Evolutionary conservation across 768 basidiomycete genomes (phyloP).

Genomic region (Pholiota molesta): DNA sequence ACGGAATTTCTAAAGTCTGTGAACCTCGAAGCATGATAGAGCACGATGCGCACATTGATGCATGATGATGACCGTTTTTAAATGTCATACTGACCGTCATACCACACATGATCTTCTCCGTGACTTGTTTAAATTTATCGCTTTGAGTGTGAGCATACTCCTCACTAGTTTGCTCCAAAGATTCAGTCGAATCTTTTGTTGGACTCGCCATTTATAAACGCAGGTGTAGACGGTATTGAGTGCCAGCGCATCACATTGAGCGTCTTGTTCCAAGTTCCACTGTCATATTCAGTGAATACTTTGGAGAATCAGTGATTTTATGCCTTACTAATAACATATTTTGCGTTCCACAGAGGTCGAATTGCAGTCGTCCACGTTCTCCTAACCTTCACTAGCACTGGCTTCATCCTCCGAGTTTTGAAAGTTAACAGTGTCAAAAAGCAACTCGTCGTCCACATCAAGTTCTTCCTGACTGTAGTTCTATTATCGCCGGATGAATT

Average conservation of each 20-base stretch:
- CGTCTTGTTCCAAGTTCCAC: background rate
- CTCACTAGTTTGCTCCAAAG: background rate
- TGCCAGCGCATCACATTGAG: background rate
- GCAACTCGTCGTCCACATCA: slow-evolving; percentile 8
- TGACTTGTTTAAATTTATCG: background rate
- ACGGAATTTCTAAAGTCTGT: slow-evolving; percentile 2
- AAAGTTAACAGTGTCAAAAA: background rate
- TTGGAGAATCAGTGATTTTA: background rate
- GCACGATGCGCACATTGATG: background rate
- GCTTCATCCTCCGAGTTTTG: background rate
- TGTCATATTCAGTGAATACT: background rate
- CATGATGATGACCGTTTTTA: background rate
- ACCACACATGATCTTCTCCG: background rate
- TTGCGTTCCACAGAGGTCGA: too few relatives aligned
- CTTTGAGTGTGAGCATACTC: background rate
- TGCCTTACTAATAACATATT: too few relatives aligned
- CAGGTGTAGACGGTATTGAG: background rate
- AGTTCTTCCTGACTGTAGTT: slow-evolving; percentile 8
- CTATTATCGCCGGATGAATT: background rate
- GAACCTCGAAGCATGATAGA: background rate
- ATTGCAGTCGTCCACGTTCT: background rate
- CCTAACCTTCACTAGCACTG: background rate
- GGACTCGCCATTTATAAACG: background rate
- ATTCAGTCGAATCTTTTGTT: background rate
- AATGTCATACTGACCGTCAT: background rate